Conservation (phyloP, 1,139 yeast genomes). For the Debaryomycetaceae sp. region DNA sequence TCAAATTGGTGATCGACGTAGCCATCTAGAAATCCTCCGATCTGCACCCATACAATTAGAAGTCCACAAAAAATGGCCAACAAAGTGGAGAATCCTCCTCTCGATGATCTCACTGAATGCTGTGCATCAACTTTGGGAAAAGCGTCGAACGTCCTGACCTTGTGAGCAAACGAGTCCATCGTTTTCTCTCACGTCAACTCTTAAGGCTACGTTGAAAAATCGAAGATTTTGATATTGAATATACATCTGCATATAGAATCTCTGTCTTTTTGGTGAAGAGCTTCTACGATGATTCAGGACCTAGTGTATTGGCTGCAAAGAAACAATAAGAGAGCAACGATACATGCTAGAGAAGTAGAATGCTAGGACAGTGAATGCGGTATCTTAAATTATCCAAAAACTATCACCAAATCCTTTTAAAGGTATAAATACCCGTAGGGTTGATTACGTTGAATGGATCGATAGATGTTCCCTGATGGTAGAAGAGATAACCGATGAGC, state of each 20-base stretch:
- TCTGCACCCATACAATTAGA: constrained; percentile 77
- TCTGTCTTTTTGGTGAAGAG: background rate
- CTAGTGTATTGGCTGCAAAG: too few species aligned
- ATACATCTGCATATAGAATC: background rate
- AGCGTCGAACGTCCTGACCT: constrained; percentile 75
- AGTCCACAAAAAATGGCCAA: constrained; percentile 57
- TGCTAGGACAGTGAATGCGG: too few species aligned
- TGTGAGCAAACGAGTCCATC: constrained; percentile 37
- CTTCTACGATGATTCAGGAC: constrained; percentile 22
- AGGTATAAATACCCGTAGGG: too few species aligned
- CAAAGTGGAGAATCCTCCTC: constrained; percentile 78
- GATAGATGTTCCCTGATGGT: too few species aligned
- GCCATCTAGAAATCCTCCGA: constrained; percentile 86
- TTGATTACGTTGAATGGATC: too few species aligned
- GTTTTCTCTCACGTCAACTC: constrained; percentile 13
- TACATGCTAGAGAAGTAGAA: too few species aligned
- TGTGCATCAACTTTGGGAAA: constrained; percentile 83
- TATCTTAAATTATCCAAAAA: too few species aligned
- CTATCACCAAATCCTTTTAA: too few species aligned
- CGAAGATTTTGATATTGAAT: constrained; percentile 23
- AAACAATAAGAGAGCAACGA: too few species aligned
- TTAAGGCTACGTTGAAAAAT: constrained; percentile 43
- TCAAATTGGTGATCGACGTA: constrained; percentile 72
- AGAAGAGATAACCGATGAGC: too few species aligned
- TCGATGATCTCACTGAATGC: constrained; percentile 66